A percentile compares a stretch with the other conserved stretches of the same genome.
These are phyloP conservation scores for Salix udensis DNA, from an alignment of 345 rosid species.

Conservation along the genomic window DNA sequence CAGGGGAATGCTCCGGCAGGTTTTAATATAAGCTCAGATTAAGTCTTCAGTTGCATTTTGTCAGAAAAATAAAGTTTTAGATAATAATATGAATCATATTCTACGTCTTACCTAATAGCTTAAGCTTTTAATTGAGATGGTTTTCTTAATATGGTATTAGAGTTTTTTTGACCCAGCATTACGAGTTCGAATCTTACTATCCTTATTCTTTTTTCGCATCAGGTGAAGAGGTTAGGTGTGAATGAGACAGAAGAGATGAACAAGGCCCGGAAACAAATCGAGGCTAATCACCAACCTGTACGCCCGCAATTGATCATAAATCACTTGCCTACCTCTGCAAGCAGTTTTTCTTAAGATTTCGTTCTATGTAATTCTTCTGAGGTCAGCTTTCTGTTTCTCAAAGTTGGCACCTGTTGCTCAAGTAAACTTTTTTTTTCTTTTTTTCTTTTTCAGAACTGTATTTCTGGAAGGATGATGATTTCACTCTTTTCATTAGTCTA, in stretches of 20 bases:
- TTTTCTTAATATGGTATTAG: too few species aligned
- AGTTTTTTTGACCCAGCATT: too few species aligned
- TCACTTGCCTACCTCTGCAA: conserved; percentile 40
- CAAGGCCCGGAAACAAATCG: conserved; percentile 63
- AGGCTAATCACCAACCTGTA: conserved; percentile 49
- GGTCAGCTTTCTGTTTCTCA: conserved; percentile 12
- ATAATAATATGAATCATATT: too few species aligned
- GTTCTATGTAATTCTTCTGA: conserved; percentile 3
- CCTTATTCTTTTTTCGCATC: background rate
- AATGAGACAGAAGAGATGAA: conserved; percentile 81
- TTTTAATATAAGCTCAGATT: conserved; percentile 1
- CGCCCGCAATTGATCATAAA: conserved; percentile 56
- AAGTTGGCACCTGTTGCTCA: background rate
- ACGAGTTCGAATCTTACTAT: too few species aligned
- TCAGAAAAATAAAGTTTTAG: background rate
- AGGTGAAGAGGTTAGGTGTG: conserved; percentile 75
- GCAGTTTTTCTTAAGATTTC: conserved; percentile 29
- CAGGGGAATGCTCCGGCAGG: conserved; percentile 81
- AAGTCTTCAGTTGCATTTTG: background rate
- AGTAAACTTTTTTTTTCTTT: background rate
- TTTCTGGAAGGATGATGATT: background rate
- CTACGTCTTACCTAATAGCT: too few species aligned
- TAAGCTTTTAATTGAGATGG: too few species aligned
- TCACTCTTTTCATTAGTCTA: background rate
- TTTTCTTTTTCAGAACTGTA: background rate